Percentiles rank a stretch among this genome's conserved stretches.
Conservation (phyloP, 768 basidiomycete species). For the Solioccasus polychromus region DNA sequence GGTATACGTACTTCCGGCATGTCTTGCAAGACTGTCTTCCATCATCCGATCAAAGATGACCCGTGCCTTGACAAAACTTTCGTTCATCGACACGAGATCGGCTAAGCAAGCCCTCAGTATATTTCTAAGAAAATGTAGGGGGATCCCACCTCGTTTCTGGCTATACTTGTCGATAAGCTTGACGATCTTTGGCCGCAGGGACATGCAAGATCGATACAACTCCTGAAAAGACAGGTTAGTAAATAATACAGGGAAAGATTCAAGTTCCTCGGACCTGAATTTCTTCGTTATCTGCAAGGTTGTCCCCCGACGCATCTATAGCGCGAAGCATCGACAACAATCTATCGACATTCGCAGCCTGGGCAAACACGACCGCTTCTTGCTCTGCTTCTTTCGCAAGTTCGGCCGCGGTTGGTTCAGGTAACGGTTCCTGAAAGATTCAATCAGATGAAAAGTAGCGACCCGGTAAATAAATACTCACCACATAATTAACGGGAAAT, state of each 20-base stretch:
- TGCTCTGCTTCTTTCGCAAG: conserved; percentile 79
- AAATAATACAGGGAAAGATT: not conserved
- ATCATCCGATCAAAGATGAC: conserved; percentile 92
- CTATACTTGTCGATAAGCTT: conserved; percentile 96
- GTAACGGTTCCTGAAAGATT: conserved; percentile 65
- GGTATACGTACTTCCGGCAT: conserved; percentile 52
- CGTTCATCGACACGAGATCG: conserved; percentile 92
- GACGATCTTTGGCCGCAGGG: conserved; percentile 90
- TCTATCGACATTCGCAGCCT: conserved; percentile 82
- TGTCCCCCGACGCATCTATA: conserved; percentile 74
- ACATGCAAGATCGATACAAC: conserved; percentile 86
- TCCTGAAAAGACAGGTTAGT: conserved; percentile 48
- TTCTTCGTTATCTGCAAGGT: conserved; percentile 88
- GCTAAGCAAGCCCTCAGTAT: conserved; percentile 43
- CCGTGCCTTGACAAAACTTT: conserved; percentile 85
- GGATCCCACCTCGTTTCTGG: conserved; percentile 69
- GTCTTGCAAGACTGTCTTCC: conserved; percentile 81
- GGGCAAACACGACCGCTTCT: conserved; percentile 84
- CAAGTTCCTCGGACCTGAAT: conserved; percentile 55
- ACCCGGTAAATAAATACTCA: conserved; percentile 35
- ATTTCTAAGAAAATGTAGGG: not conserved
- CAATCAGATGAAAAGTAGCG: not conserved
- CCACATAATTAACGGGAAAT: conserved; percentile 96
- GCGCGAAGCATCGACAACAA: conserved; percentile 70
- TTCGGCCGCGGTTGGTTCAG: conserved; percentile 77